Evolutionary conservation across 2,329 filamentous ascomycete genomes (phyloP).

Genomic region (Fusarium graminum): DNA sequence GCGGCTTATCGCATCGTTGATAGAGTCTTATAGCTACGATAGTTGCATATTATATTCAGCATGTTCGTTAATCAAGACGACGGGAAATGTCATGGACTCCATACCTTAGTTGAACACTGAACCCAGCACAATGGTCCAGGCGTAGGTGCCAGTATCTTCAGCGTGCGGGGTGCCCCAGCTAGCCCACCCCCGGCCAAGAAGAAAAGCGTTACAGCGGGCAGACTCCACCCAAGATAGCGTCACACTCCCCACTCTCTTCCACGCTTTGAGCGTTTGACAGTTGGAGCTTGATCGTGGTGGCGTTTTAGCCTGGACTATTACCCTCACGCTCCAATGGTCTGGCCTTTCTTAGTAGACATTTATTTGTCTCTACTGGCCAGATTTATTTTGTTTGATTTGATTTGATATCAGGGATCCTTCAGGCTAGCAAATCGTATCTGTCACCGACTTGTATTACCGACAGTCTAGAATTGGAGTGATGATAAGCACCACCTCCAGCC

Average conservation of each 20-base stretch:
- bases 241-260: constrained; percentile 33
- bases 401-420: constrained; percentile 17
- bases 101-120: constrained; percentile 5
- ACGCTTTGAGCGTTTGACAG: constrained; percentile 43
- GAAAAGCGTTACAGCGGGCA: constrained; percentile 25
- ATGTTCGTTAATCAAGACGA: neutral
- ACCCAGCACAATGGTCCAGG: constrained; percentile 19
- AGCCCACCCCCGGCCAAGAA: neutral
- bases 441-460: constrained; percentile 31
- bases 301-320: constrained; percentile 23
- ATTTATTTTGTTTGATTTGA: neutral
- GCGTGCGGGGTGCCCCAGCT: constrained; percentile 32
- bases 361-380: constrained; percentile 11
- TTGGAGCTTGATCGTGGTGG: constrained; percentile 39
- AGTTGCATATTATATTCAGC: neutral
- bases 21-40: neutral
- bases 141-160: constrained; percentile 26
- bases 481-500: constrained; percentile 48
- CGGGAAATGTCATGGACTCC: neutral
- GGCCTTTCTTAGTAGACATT: constrained; percentile 5
- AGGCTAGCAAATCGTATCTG: neutral
- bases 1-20: constrained; percentile 6
- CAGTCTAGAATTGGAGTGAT: constrained; percentile 10
- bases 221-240: constrained; percentile 38
- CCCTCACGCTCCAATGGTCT: neutral